Base-by-base conservation (phyloP, 2,329 filamentous ascomycete species). In the Colletotrichum salicis region DNA sequence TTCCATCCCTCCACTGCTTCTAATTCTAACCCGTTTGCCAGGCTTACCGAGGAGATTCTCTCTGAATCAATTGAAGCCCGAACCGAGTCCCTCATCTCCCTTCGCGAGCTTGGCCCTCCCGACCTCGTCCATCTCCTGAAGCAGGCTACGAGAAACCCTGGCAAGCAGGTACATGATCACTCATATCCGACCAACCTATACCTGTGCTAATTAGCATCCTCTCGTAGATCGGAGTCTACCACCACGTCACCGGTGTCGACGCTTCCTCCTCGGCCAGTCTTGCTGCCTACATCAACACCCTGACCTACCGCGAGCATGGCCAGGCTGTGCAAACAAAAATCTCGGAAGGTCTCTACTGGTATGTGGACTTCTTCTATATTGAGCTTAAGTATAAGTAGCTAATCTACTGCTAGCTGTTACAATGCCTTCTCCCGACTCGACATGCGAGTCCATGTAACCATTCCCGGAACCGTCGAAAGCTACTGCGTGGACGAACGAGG, bases 401-500 rank as follows among this genome's bases (percentile, higher is more conserved):
- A 77, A 62, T 15, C 4, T 22, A 12, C 8, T 48, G n/a, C 10
- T 70, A 88, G 86, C 84, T 99, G 96, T 84, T 99, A 99, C 88
- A 99, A 99, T 94, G 96, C 96, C 75, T 98, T 99, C 82, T 98
- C 96, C 5, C 91, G 97, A 75, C 88, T 98, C 64, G 96, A 99
- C 79, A 99, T 99, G 96, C 94, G 96, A 73, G 96, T 99, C 13
- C 95, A 98, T 79, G 96, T 99, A 71, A 96, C 95, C 75, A 98
- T 99, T 75, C 96, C 96, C 22, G 96, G 96, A 72, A 96, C 94
- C 11, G 94, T 99, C 64, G 96, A 99, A 82, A 97, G 94, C 83
- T 98, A 98, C 81, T 98, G 96, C 81, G 93, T 99, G 70, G 96
- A 99, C 81, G 96, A 99, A 84, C 91, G 95, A 78, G 96, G 96